These are phyloP conservation scores for Cutaneotrichosporon sp. DNA, from an alignment of 1,284 basidiomycete species.

Conservation along the genomic window DNA sequence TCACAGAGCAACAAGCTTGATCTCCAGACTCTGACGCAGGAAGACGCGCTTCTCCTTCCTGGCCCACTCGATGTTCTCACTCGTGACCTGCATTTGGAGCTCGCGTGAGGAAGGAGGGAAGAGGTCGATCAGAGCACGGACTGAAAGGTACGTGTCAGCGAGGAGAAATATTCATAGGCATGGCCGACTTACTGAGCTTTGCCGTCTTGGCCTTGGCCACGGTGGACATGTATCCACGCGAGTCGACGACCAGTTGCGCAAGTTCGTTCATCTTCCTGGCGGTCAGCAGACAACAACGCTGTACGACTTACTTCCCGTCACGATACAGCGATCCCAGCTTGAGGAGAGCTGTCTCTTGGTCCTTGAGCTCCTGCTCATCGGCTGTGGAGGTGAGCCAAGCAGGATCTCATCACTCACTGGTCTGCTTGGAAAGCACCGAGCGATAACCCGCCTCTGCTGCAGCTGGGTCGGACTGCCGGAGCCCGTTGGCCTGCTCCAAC, in stretches of 20 bases:
- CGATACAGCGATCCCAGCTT: conserved; percentile 85
- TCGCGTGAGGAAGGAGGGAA: conserved; percentile 74
- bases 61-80: conserved; percentile 93
- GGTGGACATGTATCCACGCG: conserved; percentile 85
- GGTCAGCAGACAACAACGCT: background rate
- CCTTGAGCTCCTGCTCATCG: conserved; percentile 64
- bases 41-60: conserved; percentile 90
- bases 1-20: conserved; percentile 78
- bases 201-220: conserved; percentile 98
- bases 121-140: conserved; percentile 87
- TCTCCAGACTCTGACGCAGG: conserved; percentile 90
- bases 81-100: conserved; percentile 80
- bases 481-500: conserved; percentile 28
- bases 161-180: no score
- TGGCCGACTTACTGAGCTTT: conserved; percentile 74
- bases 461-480: conserved; percentile 36
- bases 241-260: conserved; percentile 81
- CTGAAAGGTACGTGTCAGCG: conserved; percentile 53
- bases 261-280: conserved; percentile 79
- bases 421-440: conserved; percentile 38
- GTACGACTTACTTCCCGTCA: conserved; percentile 68
- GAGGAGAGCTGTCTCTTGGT: conserved; percentile 83
- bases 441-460: conserved; percentile 45
- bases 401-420: conserved; percentile 30
- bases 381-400: conserved; percentile 27